Conservation (phyloP, 164 flowering plant species). For the Annona squamosa region DNA sequence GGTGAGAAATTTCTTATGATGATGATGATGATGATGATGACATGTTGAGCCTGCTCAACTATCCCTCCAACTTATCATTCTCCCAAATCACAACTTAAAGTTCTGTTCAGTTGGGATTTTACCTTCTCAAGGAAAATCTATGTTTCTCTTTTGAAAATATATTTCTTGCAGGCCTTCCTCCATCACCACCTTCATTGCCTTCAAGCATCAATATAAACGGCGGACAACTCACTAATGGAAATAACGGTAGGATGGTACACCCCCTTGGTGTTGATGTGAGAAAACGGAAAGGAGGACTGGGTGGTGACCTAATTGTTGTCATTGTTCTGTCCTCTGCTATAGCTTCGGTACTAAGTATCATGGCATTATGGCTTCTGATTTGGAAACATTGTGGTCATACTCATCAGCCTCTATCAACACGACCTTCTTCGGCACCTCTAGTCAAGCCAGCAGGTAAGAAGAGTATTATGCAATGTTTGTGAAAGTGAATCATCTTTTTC, state of each 20-base stretch:
- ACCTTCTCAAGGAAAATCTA: too few species aligned
- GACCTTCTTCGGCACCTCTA: constrained; percentile 24
- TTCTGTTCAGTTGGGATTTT: too few species aligned
- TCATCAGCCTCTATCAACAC: constrained; percentile 19
- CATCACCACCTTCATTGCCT: constrained; percentile 52
- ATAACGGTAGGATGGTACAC: constrained; percentile 39
- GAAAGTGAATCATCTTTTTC: too few species aligned
- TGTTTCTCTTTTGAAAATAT: background rate
- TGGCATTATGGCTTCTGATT: constrained; percentile 39
- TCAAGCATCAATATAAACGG: constrained; percentile 36
- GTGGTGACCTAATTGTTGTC: constrained; percentile 50
- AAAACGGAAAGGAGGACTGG: constrained; percentile 32
- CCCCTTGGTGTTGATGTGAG: constrained; percentile 82
- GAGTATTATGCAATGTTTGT: background rate
- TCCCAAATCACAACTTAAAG: too few species aligned
- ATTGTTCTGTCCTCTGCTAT: constrained; percentile 53
- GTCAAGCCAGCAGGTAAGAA: constrained; percentile 48
- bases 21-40: too few species aligned
- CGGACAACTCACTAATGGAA: constrained; percentile 40
- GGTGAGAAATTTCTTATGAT: too few species aligned
- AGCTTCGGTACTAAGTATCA: constrained; percentile 41
- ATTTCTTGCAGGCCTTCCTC: constrained; percentile 48
- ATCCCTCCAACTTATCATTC: too few species aligned
- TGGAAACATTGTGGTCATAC: constrained; percentile 22
- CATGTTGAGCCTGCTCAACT: too few species aligned